A percentile compares a stretch with the other conserved stretches of the same genome.
Conservation (phyloP, 2,329 filamentous ascomycete species). For the Colletotrichum sansevieriae region DNA sequence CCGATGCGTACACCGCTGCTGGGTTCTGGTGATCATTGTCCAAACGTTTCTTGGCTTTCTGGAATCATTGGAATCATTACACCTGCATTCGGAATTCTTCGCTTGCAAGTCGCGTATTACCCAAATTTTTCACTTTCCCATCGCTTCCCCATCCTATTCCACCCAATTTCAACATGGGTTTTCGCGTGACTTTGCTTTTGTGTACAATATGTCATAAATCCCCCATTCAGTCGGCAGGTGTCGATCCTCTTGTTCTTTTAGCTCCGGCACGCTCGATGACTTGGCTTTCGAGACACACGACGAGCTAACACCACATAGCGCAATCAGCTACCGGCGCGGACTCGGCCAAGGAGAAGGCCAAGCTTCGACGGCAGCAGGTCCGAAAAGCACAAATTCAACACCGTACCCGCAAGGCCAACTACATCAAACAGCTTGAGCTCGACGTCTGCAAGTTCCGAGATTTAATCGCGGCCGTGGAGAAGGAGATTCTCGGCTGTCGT, state of each 20-base stretch:
- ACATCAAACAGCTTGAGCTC: constrained; percentile 66
- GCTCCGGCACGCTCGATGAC: not conserved
- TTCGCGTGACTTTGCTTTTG: too few species aligned
- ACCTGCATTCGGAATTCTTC: constrained; percentile 11
- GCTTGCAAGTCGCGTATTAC: not conserved
- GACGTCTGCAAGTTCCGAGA: constrained; percentile 63
- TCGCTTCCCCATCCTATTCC: too few species aligned
- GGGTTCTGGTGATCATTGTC: constrained; percentile 16
- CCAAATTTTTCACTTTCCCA: too few species aligned
- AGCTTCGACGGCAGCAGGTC: constrained; percentile 64
- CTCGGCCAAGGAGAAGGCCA: constrained; percentile 55
- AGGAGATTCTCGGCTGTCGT: constrained; percentile 53
- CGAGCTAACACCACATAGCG: constrained; percentile 1
- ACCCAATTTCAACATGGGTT: too few species aligned
- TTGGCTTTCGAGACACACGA: not conserved
- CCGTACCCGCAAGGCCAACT: constrained; percentile 68
- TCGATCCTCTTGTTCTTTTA: too few species aligned
- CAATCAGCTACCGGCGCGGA: constrained; percentile 16
- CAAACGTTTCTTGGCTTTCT: constrained; percentile 18
- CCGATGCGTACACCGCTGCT: constrained; percentile 30
- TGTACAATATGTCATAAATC: too few species aligned
- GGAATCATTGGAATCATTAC: constrained; percentile 28
- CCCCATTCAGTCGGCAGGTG: too few species aligned
- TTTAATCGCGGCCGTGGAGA: constrained; percentile 58
- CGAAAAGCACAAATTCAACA: constrained; percentile 67